Evolutionary conservation across 192 early-diverging fungal species (phyloP), one percentile per base, ranked within the genome.

Genomic region (Haplosporangium gracile): DNA sequence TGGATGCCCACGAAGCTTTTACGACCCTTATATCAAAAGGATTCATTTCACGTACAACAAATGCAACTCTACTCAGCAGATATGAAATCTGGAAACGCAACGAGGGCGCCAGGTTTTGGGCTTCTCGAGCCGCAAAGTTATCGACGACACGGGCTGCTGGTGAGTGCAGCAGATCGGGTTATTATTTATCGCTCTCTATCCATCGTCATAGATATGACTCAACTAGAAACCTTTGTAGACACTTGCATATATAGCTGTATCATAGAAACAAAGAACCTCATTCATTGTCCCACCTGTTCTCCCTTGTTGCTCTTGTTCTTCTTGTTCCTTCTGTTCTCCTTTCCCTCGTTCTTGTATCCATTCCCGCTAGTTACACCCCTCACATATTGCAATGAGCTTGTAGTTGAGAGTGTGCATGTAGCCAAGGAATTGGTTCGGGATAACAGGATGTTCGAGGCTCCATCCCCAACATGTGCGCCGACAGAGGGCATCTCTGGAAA

Each of bases 81-180:
- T 78, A 78, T 70, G 76, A 45, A 39, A 70, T 69, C 68, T 78
- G 76, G 76, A 78, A 70, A 53, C 76, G 76, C 68, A 78, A 78
- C 39, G 76, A 78, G 13, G 76, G 76, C 34, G 68, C 65, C 42
- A 43, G 43, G 40, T 77, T 77, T 42, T 77, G 75, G 75, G 75
- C 40, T 43, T 78, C 68, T 70, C 68, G 68, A 68, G 43, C 47
- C 20, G 47, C 68, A 29, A 78, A 39, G 29, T 70, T 78, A 53
- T 78, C 76, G 45, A 70, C 42, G 36, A 78, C 76, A 38, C 76
- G 45, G 43, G 47, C 47, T 47, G 47, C 76, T 69, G 68, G 76
- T 78, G 68, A n/a, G n/a, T n/a, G n/a, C n/a, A n/a, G n/a, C n/a
- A n/a, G n/a, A n/a, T n/a, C n/a, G n/a, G 36, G 36, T 36, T 36